Evolutionary conservation across 768 basidiomycete genomes (phyloP).

Genomic region (Rhizopogon vulgaris): DNA sequence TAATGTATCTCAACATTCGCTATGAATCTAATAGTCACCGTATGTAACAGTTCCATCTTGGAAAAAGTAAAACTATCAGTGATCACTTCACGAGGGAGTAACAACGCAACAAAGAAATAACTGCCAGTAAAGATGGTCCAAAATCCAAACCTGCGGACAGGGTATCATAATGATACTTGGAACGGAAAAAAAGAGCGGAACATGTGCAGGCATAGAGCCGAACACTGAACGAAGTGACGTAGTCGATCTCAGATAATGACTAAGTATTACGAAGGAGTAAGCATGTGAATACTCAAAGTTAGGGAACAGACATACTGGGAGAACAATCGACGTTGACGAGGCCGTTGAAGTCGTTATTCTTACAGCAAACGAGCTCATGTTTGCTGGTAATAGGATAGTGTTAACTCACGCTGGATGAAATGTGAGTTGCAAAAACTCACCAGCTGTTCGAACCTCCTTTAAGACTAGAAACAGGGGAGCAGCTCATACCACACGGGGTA

Average conservation of each 20-base stretch:
- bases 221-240: slow-evolving; percentile 5
- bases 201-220: background rate
- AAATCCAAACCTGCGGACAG: background rate
- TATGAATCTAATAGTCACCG: background rate
- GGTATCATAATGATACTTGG: slow-evolving; percentile 12
- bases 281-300: background rate
- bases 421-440: slow-evolving; percentile 4
- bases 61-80: background rate
- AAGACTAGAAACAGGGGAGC: slow-evolving; percentile 20
- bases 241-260: slow-evolving; percentile 9
- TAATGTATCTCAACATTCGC: background rate
- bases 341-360: slow-evolving; percentile 26
- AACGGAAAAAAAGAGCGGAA: slow-evolving; percentile 16
- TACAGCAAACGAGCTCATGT: slow-evolving; percentile 35
- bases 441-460: slow-evolving; percentile 9
- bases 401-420: background rate
- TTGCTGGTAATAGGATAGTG: slow-evolving; percentile 16
- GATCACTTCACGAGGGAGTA: background rate
- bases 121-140: background rate
- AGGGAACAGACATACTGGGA: slow-evolving; percentile 23
- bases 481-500: slow-evolving; percentile 21
- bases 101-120: slow-evolving; percentile 6
- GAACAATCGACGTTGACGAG: slow-evolving; percentile 35
- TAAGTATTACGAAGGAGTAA: background rate
- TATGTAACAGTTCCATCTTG: background rate